phyloP scores from a whole-genome alignment of 1,284 basidiomycete genomes.

The Cryptococcus hybrid region DNA sequence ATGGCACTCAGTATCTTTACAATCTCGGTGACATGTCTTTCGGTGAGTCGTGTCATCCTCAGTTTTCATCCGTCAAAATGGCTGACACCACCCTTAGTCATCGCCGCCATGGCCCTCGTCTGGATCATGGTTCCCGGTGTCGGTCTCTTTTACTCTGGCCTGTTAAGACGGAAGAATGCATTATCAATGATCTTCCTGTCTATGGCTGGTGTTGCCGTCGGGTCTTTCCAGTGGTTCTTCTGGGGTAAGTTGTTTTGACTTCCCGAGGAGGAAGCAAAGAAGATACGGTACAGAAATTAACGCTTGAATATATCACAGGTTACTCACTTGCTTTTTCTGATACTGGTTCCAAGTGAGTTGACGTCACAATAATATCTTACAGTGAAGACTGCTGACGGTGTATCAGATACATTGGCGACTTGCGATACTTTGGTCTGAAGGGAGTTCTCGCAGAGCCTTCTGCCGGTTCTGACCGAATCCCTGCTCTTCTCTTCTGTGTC shows the following conservation, averaged over 20 bases:
- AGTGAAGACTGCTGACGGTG: background rate
- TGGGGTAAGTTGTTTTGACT: slow-evolving; percentile 32
- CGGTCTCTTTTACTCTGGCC: slow-evolving; percentile 76
- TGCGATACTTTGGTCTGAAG: slow-evolving; percentile 77
- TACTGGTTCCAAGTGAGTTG: slow-evolving; percentile 32
- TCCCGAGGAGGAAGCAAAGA: too few relatives aligned
- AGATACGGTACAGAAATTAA: background rate
- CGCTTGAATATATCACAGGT: slow-evolving; percentile 11
- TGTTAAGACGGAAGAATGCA: slow-evolving; percentile 80
- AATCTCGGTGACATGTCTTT: slow-evolving; percentile 58
- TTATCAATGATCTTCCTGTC: slow-evolving; percentile 87
- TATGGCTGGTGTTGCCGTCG: slow-evolving; percentile 71
- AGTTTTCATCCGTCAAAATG: too few relatives aligned
- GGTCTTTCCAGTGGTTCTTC: slow-evolving; percentile 56
- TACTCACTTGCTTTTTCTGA: slow-evolving; percentile 54
- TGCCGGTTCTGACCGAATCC: slow-evolving; percentile 65
- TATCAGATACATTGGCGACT: slow-evolving; percentile 54
- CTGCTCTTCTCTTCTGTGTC: slow-evolving; percentile 79
- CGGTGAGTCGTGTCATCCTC: slow-evolving; percentile 39
- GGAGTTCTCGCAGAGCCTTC: slow-evolving; percentile 75
- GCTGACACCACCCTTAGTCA: slow-evolving; percentile 32
- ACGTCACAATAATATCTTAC: background rate
- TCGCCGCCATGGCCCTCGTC: slow-evolving; percentile 64
- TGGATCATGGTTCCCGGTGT: slow-evolving; percentile 92
- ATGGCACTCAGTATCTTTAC: slow-evolving; percentile 48